phyloP scores from a whole-genome alignment of 768 basidiomycete species.

The Neoboletus subvelutipes region DNA sequence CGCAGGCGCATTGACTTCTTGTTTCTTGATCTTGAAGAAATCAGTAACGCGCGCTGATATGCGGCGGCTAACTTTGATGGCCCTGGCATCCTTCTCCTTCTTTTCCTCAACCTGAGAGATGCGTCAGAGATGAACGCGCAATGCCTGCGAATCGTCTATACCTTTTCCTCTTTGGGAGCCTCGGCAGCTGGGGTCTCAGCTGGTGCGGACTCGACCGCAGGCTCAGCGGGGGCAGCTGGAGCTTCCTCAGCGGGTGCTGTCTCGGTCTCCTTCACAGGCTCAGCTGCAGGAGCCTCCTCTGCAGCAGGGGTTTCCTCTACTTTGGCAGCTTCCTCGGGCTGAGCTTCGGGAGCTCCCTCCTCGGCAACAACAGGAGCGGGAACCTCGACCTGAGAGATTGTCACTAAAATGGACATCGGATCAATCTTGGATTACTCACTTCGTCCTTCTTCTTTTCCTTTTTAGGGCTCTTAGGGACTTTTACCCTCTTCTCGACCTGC shows the following conservation, averaged over 20 bases:
- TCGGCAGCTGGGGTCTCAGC: slow-evolving; percentile 39
- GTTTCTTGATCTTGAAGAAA: slow-evolving; percentile 76
- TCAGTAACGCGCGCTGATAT: slow-evolving; percentile 81
- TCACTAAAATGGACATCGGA: neutral
- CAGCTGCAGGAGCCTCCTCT: slow-evolving; percentile 39
- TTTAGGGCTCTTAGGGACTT: slow-evolving; percentile 72
- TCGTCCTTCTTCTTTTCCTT: slow-evolving; percentile 82
- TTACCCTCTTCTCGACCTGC: slow-evolving; percentile 58
- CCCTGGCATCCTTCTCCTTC: slow-evolving; percentile 50
- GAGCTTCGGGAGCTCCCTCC: slow-evolving; percentile 32
- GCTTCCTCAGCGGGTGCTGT: slow-evolving; percentile 30
- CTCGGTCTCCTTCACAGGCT: slow-evolving; percentile 71
- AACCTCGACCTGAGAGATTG: slow-evolving; percentile 30
- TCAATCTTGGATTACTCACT: slow-evolving; percentile 35
- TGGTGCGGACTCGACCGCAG: slow-evolving; percentile 30
- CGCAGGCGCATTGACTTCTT: slow-evolving; percentile 62
- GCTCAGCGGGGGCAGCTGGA: slow-evolving; percentile 26
- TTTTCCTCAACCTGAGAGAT: slow-evolving; percentile 42
- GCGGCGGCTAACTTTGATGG: slow-evolving; percentile 73
- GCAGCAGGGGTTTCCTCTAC: slow-evolving; percentile 44
- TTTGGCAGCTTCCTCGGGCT: slow-evolving; percentile 31
- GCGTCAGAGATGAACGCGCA: neutral
- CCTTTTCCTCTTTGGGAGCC: slow-evolving; percentile 61
- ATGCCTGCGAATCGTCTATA: slow-evolving; percentile 14
- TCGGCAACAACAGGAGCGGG: slow-evolving; percentile 36